A percentile compares a stretch with the other conserved stretches of the same genome.
phyloP scores from a whole-genome alignment of 78 protist genomes.

The Cavenderia fasciculata region DNA sequence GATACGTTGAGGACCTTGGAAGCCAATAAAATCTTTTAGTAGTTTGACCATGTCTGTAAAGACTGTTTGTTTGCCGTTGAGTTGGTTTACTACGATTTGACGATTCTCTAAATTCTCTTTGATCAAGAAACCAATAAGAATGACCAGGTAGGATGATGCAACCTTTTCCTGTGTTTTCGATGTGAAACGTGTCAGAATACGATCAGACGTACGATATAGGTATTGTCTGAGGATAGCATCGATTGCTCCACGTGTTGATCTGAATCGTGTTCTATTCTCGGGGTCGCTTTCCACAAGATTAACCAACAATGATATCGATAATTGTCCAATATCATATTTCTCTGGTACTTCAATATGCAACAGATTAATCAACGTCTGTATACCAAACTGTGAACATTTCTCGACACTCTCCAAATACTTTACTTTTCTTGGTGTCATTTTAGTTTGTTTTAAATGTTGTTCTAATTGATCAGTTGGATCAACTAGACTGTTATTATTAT shows the following conservation, averaged over 20 bases:
- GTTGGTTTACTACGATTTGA: neutral
- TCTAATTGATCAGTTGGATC: neutral
- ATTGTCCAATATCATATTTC: slow-evolving; percentile 65
- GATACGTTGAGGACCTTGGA: slow-evolving; percentile 20
- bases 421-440: slow-evolving; percentile 25
- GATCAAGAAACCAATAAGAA: slow-evolving; percentile 43
- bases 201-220: slow-evolving; percentile 30
- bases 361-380: slow-evolving; percentile 9
- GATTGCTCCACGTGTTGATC: slow-evolving; percentile 42
- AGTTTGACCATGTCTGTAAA: slow-evolving; percentile 23
- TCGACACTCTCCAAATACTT: slow-evolving; percentile 5
- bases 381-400: slow-evolving; percentile 27
- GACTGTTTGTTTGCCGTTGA: neutral
- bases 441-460: neutral
- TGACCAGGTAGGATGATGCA: slow-evolving; percentile 62
- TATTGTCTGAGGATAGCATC: slow-evolving; percentile 19
- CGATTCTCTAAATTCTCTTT: slow-evolving; percentile 43
- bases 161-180: slow-evolving; percentile 55
- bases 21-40: slow-evolving; percentile 38
- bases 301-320: slow-evolving; percentile 22
- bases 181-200: slow-evolving; percentile 27
- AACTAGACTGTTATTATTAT: neutral
- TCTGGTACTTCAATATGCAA: slow-evolving; percentile 58
- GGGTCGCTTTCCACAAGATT: slow-evolving; percentile 63
- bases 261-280: slow-evolving; percentile 50